Evolutionary conservation across 805 yeast genomes (phyloP).

Genomic region (Myxozyma sirexii): DNA sequence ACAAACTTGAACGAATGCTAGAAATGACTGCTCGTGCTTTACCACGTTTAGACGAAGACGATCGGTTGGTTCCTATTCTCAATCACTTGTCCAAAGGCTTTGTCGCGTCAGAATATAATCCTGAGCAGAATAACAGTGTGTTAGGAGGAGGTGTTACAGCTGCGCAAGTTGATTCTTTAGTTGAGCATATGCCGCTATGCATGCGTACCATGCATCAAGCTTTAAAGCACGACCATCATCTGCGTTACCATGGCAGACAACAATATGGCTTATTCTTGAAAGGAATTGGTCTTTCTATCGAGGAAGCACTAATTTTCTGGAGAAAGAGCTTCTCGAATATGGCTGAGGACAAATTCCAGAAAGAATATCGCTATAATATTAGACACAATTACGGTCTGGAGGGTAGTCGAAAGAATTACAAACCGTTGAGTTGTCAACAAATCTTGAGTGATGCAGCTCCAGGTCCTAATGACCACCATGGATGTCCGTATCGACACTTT

Average conservation of each 20-base stretch:
- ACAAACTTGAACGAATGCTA: slow-evolving; percentile 54
- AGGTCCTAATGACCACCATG: slow-evolving; percentile 70
- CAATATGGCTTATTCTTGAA: slow-evolving; percentile 83
- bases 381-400: slow-evolving; percentile 90
- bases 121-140: slow-evolving; percentile 35
- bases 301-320: slow-evolving; percentile 90
- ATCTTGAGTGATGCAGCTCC: slow-evolving; percentile 69
- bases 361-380: slow-evolving; percentile 85
- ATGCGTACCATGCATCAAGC: slow-evolving; percentile 66
- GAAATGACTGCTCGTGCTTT: slow-evolving; percentile 71
- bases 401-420: slow-evolving; percentile 83
- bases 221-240: slow-evolving; percentile 65
- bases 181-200: slow-evolving; percentile 80
- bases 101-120: slow-evolving; percentile 50
- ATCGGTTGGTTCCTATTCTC: slow-evolving; percentile 80
- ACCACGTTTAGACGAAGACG: slow-evolving; percentile 89
- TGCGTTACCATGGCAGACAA: slow-evolving; percentile 80
- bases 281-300: slow-evolving; percentile 84
- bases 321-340: slow-evolving; percentile 65
- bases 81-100: slow-evolving; percentile 76
- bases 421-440: slow-evolving; percentile 81
- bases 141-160: slow-evolving; percentile 59
- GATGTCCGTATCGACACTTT: slow-evolving; percentile 88
- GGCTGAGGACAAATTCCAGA: slow-evolving; percentile 74
- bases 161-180: slow-evolving; percentile 57